phyloP scores from a whole-genome alignment of 140 eudicot genomes.

The Erigeron philadelphicus region DNA sequence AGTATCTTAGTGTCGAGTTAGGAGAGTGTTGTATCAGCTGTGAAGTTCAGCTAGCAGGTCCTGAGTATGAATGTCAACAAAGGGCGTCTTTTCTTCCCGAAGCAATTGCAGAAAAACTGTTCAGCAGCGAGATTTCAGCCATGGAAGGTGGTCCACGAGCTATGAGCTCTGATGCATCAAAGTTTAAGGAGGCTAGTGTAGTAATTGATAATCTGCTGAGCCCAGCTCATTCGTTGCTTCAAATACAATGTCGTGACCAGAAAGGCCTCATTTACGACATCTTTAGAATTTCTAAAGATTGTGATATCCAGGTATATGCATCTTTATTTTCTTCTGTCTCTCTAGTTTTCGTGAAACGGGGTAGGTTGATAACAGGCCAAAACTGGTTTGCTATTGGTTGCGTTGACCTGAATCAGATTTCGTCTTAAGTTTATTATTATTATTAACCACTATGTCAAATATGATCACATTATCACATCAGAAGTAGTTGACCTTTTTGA shows the following conservation, averaged over 20 bases:
- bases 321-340: slow-evolving; percentile 7
- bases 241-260: slow-evolving; percentile 71
- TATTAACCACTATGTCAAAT: too few relatives aligned
- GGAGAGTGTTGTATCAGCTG: slow-evolving; percentile 77
- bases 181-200: slow-evolving; percentile 47
- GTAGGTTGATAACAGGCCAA: background rate
- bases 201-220: slow-evolving; percentile 66
- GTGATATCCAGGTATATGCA: slow-evolving; percentile 55
- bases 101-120: slow-evolving; percentile 49
- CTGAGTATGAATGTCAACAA: slow-evolving; percentile 55
- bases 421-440: too few relatives aligned
- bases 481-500: too few relatives aligned
- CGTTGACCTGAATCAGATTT: background rate
- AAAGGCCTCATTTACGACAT: slow-evolving; percentile 80
- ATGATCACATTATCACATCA: too few relatives aligned
- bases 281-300: slow-evolving; percentile 65
- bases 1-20: slow-evolving; percentile 40
- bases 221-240: slow-evolving; percentile 81
- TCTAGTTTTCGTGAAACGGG: background rate
- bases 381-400: background rate
- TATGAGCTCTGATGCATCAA: slow-evolving; percentile 20
- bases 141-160: slow-evolving; percentile 34
- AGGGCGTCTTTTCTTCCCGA: slow-evolving; percentile 50
- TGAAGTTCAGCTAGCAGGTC: slow-evolving; percentile 67
- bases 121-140: slow-evolving; percentile 43